phyloP scores from a whole-genome alignment of 1,139 yeast species.

The Yamadazyma mexicana region DNA sequence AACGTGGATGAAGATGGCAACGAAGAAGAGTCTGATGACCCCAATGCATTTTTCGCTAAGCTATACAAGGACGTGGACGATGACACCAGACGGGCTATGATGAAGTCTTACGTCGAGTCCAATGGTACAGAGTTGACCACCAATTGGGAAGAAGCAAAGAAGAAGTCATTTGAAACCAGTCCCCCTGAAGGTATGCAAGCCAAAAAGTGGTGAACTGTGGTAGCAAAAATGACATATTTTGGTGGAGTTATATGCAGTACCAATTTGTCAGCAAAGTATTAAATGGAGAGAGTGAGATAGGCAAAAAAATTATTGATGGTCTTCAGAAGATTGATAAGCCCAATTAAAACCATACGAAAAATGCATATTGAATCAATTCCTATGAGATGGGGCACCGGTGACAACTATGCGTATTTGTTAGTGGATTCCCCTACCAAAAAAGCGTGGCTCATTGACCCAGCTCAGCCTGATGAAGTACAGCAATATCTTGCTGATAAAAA shows the following conservation, averaged over 20 bases:
- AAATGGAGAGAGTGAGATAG: neutral
- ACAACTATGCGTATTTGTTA: conserved; percentile 82
- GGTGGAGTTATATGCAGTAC: neutral
- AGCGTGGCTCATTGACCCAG: conserved; percentile 91
- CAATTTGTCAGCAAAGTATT: conserved; percentile 1
- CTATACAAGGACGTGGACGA: conserved; percentile 81
- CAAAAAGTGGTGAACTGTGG: conserved; percentile 36
- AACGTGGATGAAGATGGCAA: conserved; percentile 55
- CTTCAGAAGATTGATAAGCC: neutral
- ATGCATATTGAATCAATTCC: conserved; percentile 85
- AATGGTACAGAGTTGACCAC: conserved; percentile 94
- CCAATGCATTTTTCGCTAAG: conserved; percentile 72
- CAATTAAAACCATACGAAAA: conserved; percentile 26
- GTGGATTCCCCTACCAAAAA: conserved; percentile 65
- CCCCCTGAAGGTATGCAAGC: conserved; percentile 77
- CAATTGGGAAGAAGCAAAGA: conserved; percentile 87
- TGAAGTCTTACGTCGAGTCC: conserved; percentile 92
- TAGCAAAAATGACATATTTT: too few species aligned
- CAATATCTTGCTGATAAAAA: conserved; percentile 25
- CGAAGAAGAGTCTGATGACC: conserved; percentile 44
- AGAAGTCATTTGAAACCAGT: conserved; percentile 61
- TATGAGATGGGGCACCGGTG: conserved; percentile 95
- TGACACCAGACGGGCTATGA: conserved; percentile 91
- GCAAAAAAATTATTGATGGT: neutral
- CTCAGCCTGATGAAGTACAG: conserved; percentile 65